Conservation (phyloP, 2,329 filamentous ascomycete species). For the Venturia oleaginea region DNA sequence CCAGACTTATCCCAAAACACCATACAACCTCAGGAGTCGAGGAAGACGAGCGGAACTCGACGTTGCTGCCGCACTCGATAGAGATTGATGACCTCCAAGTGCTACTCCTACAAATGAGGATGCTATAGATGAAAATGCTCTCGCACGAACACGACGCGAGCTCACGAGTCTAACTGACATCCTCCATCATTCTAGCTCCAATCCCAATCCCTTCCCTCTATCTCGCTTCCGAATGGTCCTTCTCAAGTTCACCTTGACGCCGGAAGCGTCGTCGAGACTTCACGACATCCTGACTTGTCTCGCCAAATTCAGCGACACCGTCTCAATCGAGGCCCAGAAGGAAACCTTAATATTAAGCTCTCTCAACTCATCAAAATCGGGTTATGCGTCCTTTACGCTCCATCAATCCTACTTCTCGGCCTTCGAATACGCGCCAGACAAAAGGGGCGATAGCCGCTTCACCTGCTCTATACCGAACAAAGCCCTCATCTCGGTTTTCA, state of each 20-base stretch:
- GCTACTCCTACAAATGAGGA: not conserved
- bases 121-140: not conserved
- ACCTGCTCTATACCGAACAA: conserved; percentile 68
- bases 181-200: not conserved
- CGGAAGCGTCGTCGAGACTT: conserved; percentile 60
- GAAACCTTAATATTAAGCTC: conserved; percentile 64
- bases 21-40: not conserved
- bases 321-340: conserved; percentile 62
- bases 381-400: conserved; percentile 65
- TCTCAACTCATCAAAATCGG: conserved; percentile 71
- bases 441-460: conserved; percentile 44
- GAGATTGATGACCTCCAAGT: not conserved
- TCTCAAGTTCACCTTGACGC: conserved; percentile 62
- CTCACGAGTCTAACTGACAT: not conserved
- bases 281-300: conserved; percentile 68
- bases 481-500: conserved; percentile 64
- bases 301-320: conserved; percentile 70
- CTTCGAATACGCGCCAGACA: conserved; percentile 51
- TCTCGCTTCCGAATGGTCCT: conserved; percentile 30
- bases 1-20: not conserved
- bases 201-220: not conserved
- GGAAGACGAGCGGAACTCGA: not conserved
- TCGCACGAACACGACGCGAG: not conserved
- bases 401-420: conserved; percentile 62
- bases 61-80: not conserved